Conservation (phyloP, 306 rosid species). For the Prunus padus region DNA sequence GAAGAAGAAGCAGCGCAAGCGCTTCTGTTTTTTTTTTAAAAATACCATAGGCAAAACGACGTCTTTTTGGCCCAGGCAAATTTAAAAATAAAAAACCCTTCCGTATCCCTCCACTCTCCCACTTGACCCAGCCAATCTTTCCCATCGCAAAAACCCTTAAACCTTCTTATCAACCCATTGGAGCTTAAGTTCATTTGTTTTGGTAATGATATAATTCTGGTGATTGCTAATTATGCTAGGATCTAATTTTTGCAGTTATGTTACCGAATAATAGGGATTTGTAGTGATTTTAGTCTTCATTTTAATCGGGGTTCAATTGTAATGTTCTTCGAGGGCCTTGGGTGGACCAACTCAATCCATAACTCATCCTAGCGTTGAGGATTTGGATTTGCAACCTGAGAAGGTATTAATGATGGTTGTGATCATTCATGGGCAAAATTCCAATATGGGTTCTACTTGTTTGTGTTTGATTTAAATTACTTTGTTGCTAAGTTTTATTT, state of each 20-base stretch:
- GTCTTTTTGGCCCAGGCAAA: no score
- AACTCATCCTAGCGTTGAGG: conserved; percentile 6
- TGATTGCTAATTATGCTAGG: background rate
- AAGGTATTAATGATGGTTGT: background rate
- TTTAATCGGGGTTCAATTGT: conserved; percentile 14
- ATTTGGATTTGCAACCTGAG: conserved; percentile 7
- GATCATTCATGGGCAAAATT: background rate
- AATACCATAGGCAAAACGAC: no score
- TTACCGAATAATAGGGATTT: background rate
- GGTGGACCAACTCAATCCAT: background rate
- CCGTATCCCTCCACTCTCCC: no score
- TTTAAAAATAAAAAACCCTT: no score
- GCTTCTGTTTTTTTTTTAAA: no score
- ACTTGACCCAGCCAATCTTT: no score
- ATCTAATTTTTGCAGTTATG: background rate
- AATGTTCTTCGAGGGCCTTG: conserved; percentile 18
- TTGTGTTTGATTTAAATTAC: background rate
- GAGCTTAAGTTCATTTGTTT: background rate
- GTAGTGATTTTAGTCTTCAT: background rate
- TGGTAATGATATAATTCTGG: background rate
- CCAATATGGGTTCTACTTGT: background rate
- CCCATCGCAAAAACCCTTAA: no score
- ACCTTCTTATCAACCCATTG: background rate
- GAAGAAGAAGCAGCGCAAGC: no score
- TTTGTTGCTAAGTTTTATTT: background rate